Evolutionary conservation across 208 protist genomes (phyloP).

Genomic region (Acanthamoeba divionensis): DNA sequence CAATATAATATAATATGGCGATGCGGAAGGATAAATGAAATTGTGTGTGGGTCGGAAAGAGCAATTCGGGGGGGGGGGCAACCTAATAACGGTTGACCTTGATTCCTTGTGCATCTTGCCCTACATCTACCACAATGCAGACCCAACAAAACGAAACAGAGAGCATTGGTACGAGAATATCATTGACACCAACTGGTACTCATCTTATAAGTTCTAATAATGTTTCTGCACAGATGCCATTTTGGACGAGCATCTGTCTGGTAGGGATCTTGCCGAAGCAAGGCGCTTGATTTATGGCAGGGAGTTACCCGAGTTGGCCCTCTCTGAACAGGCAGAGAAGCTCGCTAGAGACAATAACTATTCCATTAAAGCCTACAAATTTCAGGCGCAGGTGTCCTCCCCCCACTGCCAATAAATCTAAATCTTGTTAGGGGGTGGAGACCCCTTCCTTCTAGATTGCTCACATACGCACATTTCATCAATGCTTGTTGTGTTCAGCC

Average conservation of each 20-base stretch:
- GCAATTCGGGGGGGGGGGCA: no score
- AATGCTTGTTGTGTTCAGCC: background rate
- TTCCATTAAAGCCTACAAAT: background rate
- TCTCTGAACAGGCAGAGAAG: background rate
- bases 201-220: no score
- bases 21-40: no score
- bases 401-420: background rate
- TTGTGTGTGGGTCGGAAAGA: no score
- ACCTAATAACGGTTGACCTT: no score
- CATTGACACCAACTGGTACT: no score
- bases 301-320: background rate
- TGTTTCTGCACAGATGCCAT: background rate
- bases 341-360: background rate
- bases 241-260: constrained; percentile 30
- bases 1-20: no score
- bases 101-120: no score
- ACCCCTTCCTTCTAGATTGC: background rate
- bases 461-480: background rate
- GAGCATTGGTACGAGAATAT: no score
- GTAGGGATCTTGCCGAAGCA: constrained; percentile 26
- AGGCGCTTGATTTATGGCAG: constrained; percentile 55
- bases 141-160: no score
- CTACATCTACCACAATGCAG: no score
- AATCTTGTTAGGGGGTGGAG: background rate
- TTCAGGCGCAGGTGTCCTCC: background rate